These are phyloP conservation scores for Alternaria atra DNA, from an alignment of 2,329 filamentous ascomycete genomes.

Conservation along the genomic window DNA sequence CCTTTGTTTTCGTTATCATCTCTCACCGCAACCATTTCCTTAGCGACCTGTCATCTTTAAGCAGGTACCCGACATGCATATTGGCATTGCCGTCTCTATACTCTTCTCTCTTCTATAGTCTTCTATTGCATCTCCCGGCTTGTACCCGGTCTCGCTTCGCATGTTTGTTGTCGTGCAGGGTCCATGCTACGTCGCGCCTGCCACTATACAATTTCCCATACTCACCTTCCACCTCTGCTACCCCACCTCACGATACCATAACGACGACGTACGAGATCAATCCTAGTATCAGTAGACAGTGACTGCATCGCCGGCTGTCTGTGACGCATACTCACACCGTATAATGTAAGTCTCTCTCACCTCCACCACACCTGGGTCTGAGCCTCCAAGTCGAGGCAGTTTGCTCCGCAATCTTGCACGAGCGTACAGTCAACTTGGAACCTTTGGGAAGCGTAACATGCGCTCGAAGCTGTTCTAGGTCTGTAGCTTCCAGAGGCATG, in stretches of 20 bases:
- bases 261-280: not conserved
- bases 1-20: not conserved
- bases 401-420: not conserved
- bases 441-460: not conserved
- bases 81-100: not conserved
- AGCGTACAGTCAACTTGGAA: not conserved
- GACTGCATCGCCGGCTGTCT: not conserved
- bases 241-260: conserved; percentile 11
- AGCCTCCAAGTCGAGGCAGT: not conserved
- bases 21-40: not conserved
- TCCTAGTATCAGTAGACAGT: not conserved
- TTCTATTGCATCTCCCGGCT: conserved; percentile 2
- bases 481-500: not conserved
- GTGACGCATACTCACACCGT: not conserved
- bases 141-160: not conserved
- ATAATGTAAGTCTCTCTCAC: conserved; percentile 12
- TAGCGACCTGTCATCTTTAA: not conserved
- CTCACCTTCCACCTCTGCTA: conserved; percentile 9
- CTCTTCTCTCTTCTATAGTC: not conserved
- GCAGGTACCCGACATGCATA: conserved; percentile 9
- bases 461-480: not conserved
- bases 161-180: conserved; percentile 16
- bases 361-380: not conserved
- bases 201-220: conserved; percentile 9
- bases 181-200: conserved; percentile 22